Evolutionary conservation across 1,139 yeast species (phyloP).

Genomic region (Taphrina confusa): DNA sequence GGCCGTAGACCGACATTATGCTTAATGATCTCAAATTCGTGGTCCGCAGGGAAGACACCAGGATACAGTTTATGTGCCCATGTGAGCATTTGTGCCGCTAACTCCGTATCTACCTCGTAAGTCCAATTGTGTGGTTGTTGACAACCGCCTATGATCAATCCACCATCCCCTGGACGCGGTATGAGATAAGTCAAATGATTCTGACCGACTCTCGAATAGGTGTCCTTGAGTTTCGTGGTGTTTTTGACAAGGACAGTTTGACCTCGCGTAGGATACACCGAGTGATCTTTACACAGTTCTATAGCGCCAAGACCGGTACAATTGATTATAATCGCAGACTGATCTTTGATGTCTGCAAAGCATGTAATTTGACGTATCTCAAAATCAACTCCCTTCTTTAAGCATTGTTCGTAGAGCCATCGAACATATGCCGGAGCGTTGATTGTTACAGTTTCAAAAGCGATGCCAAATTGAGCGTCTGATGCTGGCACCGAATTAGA

Average conservation of each 20-base stretch:
- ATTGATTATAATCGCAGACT: slow-evolving; percentile 56
- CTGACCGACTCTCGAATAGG: slow-evolving; percentile 40
- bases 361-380: slow-evolving; percentile 50
- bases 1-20: slow-evolving; percentile 72
- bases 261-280: slow-evolving; percentile 62
- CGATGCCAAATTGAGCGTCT: slow-evolving; percentile 49
- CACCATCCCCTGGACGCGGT: slow-evolving; percentile 59
- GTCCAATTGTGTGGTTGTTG: slow-evolving; percentile 60
- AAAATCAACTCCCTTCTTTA: slow-evolving; percentile 49
- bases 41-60: slow-evolving; percentile 44
- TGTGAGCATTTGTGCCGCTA: slow-evolving; percentile 57
- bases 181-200: slow-evolving; percentile 52
- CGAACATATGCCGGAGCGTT: slow-evolving; percentile 56
- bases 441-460: slow-evolving; percentile 55
- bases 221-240: slow-evolving; percentile 40
- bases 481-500: slow-evolving; percentile 39
- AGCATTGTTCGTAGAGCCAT: slow-evolving; percentile 51
- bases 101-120: slow-evolving; percentile 55
- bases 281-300: slow-evolving; percentile 58
- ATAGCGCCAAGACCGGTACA: slow-evolving; percentile 66
- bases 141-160: slow-evolving; percentile 64
- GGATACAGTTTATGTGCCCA: slow-evolving; percentile 59
- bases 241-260: slow-evolving; percentile 60
- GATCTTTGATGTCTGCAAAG: slow-evolving; percentile 50
- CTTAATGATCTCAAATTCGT: slow-evolving; percentile 51